Base-by-base conservation (phyloP, 2,329 filamentous ascomycete species). In the Ophiocordyceps polyrhachis-furcata region DNA sequence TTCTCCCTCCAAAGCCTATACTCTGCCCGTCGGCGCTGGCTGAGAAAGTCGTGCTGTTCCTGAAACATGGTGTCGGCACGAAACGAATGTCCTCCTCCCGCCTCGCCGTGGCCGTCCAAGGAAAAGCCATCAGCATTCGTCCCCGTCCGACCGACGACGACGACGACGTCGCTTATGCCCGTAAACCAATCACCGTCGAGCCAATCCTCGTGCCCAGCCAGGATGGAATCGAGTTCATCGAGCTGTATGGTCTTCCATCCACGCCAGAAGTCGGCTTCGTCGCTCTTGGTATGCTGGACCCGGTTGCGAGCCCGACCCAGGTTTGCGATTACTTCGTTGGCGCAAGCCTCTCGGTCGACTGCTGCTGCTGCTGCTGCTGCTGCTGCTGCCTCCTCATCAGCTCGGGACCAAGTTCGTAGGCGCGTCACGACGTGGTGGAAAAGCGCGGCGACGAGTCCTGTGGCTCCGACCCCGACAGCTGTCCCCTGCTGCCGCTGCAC, bases 1-100 rank as follows among this genome's bases (percentile, higher is more conserved):
- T 58, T 62, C 5, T 68, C 65, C 58, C 79, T 79, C 84, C 83
- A 91, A 17, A 57, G 58, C 41, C 58, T 63, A 55, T 78, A 87
- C 12, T 80, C 75, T 38, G 65, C 65, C 52, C 70, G 68, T 51
- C 74, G 76, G 48, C 69, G 65, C 43, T 79, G 74, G 49, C 77
- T 79, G 52, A 88, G 59, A 53, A 79, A 84, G 53, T 87, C 81
- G 53, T 83, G 79, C 42, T 73, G 71, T 50, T 80, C 77, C 58
- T 87, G 81, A 52, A 88, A 75, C 82, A 87, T 87, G 2, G 78
- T 82, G 49, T 77, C 74, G 9, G 69, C 63, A 46, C 69, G 58
- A 59, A 76, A 61, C 25, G 68, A 56, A 46, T 68, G 63, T 35
- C 62, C 55, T 47, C 59, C 65, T 48, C 55, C 50, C 20, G 48